Conservation (phyloP, 2,329 filamentous ascomycete species). For the Pseudogymnoascus verrucosus region DNA sequence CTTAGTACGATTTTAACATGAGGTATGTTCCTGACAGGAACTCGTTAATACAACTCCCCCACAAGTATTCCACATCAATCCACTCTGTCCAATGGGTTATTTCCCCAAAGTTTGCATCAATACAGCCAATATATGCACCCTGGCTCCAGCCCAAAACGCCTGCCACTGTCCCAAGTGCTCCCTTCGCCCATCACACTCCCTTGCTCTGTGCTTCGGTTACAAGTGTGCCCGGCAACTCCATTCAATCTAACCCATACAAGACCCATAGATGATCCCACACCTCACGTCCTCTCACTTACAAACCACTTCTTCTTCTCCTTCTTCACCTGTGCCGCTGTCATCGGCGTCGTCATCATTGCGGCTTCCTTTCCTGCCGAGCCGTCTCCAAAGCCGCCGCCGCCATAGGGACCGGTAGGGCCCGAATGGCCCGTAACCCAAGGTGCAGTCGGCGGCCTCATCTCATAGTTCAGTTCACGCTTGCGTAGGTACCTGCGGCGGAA, state of each 20-base stretch:
- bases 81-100: not conserved
- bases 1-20: not conserved
- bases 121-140: not conserved
- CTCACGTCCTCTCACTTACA: not conserved
- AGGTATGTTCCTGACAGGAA: not conserved
- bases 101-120: not conserved
- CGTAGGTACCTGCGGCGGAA: conserved; percentile 67
- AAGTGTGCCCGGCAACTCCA: not conserved
- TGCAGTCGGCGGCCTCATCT: conserved; percentile 29
- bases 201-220: conserved; percentile 1
- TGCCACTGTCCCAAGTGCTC: not conserved
- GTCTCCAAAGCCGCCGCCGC: not conserved
- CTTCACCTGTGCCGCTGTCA: not conserved
- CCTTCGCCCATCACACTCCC: not conserved
- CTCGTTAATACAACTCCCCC: conserved; percentile 6
- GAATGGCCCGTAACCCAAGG: conserved; percentile 21
- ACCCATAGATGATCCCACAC: not conserved
- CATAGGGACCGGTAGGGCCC: not conserved
- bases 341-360: not conserved
- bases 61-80: conserved; percentile 2
- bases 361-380: not conserved
- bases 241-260: not conserved
- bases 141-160: not conserved
- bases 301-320: conserved; percentile 9
- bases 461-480: conserved; percentile 49